Percentiles rank a stretch among this genome's conserved stretches.
These are phyloP conservation scores for Sporothrix pallida DNA, from an alignment of 2,329 filamentous ascomycete genomes.

Conservation along the genomic window DNA sequence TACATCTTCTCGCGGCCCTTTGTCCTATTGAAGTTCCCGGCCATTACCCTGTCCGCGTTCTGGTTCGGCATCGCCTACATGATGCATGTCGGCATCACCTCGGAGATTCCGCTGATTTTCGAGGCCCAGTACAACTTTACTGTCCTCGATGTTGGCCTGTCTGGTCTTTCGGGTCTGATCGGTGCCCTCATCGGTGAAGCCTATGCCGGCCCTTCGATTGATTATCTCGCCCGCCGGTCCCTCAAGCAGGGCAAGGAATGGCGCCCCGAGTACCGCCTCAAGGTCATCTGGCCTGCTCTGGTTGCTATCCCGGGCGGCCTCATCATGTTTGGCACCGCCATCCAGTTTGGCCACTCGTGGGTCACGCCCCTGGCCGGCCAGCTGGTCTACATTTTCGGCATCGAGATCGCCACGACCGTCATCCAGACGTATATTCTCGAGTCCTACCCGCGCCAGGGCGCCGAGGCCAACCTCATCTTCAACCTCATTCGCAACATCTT, in stretches of 20 bases:
- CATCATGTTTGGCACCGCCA: slow-evolving; percentile 25
- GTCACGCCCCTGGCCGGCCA: slow-evolving; percentile 24
- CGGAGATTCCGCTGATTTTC: slow-evolving; percentile 29
- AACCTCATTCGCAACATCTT: slow-evolving; percentile 28
- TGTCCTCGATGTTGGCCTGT: slow-evolving; percentile 25
- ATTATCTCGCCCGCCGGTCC: slow-evolving; percentile 16
- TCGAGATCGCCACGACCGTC: slow-evolving; percentile 25
- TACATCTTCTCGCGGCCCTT: slow-evolving; percentile 28
- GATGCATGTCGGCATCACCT: slow-evolving; percentile 28
- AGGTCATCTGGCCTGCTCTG: slow-evolving; percentile 27
- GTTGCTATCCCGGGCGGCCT: slow-evolving; percentile 17
- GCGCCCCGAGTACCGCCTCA: slow-evolving; percentile 29
- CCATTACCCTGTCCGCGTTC: slow-evolving; percentile 4
- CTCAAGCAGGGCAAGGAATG: slow-evolving; percentile 29
- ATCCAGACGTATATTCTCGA: slow-evolving; percentile 27
- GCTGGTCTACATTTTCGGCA: slow-evolving; percentile 27
- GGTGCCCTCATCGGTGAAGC: slow-evolving; percentile 27
- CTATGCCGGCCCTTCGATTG: slow-evolving; percentile 28
- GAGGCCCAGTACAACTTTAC: slow-evolving; percentile 27
- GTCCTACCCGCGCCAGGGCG: slow-evolving; percentile 28
- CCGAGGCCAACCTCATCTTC: slow-evolving; percentile 26
- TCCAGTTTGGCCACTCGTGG: slow-evolving; percentile 29
- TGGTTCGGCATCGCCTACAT: slow-evolving; percentile 30
- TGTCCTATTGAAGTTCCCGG: slow-evolving; percentile 22
- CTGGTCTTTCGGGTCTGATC: slow-evolving; percentile 33